These are phyloP conservation scores for Aspergillus brunneoviolaceus DNA, from an alignment of 2,329 filamentous ascomycete genomes.

Conservation along the genomic window DNA sequence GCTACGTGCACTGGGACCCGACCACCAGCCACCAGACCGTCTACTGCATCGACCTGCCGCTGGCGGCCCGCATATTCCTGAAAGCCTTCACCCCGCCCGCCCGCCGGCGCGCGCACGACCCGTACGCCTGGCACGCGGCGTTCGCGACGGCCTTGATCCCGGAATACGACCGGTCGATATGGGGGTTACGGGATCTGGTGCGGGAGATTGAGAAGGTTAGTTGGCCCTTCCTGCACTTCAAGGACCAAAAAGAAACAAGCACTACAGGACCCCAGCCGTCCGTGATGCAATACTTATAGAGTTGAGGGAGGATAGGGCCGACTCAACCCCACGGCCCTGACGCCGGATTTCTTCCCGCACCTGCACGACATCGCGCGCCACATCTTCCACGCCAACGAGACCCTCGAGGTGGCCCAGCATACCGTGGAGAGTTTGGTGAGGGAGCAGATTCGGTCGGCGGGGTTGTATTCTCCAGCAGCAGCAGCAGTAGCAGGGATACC, in stretches of 20 bases:
- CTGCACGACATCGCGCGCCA: conserved; percentile 36
- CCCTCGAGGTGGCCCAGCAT: conserved; percentile 32
- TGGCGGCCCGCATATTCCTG: not conserved
- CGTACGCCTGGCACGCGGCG: conserved; percentile 26
- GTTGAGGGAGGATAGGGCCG: conserved; percentile 7
- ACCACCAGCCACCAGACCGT: conserved; percentile 10
- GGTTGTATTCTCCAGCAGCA: conserved; percentile 8
- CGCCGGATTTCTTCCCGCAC: conserved; percentile 24
- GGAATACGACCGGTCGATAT: conserved; percentile 31
- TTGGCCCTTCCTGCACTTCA: no score
- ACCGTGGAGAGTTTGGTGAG: conserved; percentile 25
- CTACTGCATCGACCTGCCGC: conserved; percentile 15
- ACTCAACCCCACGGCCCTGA: conserved; percentile 3
- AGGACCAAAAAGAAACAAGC: no score
- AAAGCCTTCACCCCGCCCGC: conserved; percentile 2
- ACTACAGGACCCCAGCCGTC: no score
- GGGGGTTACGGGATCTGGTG: conserved; percentile 31
- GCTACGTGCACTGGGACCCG: conserved; percentile 23
- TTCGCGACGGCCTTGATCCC: conserved; percentile 22
- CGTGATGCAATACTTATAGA: no score
- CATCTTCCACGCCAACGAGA: conserved; percentile 33
- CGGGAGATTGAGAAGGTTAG: conserved; percentile 31
- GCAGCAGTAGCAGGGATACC: not conserved
- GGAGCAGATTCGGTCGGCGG: conserved; percentile 20
- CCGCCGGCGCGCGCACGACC: conserved; percentile 8